phyloP scores from a whole-genome alignment of 441 rosid genomes.

The Erysimum cheiri region DNA sequence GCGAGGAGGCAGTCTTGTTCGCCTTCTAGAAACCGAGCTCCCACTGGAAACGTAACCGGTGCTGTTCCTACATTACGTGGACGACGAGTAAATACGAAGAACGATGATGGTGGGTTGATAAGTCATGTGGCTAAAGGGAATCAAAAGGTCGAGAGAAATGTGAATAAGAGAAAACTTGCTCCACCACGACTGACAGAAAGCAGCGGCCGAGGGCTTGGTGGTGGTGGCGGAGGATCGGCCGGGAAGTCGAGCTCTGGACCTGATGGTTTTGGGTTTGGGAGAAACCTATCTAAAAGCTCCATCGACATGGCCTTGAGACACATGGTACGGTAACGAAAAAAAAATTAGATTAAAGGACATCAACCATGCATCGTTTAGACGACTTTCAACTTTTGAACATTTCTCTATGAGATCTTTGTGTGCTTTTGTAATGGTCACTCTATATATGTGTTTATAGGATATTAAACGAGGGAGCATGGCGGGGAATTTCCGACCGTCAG shows the following conservation, averaged over 20 bases:
- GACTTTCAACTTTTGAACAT: constrained; percentile 6
- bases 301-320: constrained; percentile 88
- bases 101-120: constrained; percentile 37
- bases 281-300: constrained; percentile 72
- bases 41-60: constrained; percentile 34
- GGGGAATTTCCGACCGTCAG: constrained; percentile 56
- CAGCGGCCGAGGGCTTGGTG: background rate
- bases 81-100: constrained; percentile 25
- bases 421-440: background rate
- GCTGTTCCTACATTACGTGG: constrained; percentile 13
- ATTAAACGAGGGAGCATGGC: constrained; percentile 60
- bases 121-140: constrained; percentile 65
- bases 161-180: constrained; percentile 72
- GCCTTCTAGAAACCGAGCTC: constrained; percentile 37
- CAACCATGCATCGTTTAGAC: background rate
- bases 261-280: constrained; percentile 67
- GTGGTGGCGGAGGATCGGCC: constrained; percentile 16
- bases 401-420: background rate
- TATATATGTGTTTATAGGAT: constrained; percentile 55
- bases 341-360: background rate
- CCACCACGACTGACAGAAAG: constrained; percentile 59
- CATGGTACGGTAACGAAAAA: constrained; percentile 54
- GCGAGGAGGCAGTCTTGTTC: constrained; percentile 69
- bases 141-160: constrained; percentile 74
- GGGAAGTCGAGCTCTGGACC: constrained; percentile 26